Conservation (phyloP, 495 filamentous ascomycete genomes). For the Xylona heveae region DNA sequence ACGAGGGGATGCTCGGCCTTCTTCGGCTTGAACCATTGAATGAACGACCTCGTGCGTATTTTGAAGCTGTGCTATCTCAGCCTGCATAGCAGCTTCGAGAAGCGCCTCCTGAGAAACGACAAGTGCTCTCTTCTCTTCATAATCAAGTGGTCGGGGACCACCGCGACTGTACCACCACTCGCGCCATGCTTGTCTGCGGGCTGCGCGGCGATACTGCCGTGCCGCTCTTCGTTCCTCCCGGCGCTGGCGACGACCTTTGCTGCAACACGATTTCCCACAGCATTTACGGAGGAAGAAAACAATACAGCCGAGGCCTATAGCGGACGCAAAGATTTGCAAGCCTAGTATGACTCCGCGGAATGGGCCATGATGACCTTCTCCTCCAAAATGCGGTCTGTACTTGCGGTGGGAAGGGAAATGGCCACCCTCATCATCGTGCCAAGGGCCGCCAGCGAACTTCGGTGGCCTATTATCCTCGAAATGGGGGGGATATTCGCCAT, state of each 20-base stretch:
- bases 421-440: not conserved
- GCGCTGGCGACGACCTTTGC: not conserved
- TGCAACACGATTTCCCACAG: not conserved
- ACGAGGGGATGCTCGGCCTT: constrained; percentile 4
- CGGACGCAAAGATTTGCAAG: not conserved
- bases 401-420: not conserved
- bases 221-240: constrained; percentile 15
- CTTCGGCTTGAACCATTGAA: constrained; percentile 8
- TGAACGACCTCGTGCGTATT: constrained; percentile 13
- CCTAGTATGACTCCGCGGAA: not conserved
- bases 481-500: too few species aligned
- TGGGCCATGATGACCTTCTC: not conserved
- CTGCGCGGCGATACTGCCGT: constrained; percentile 13
- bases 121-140: constrained; percentile 19
- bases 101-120: constrained; percentile 17
- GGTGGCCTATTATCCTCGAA: too few species aligned
- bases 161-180: constrained; percentile 11
- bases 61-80: constrained; percentile 16
- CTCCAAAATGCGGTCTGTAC: not conserved
- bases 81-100: constrained; percentile 20
- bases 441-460: too few species aligned
- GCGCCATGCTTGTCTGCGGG: constrained; percentile 12
- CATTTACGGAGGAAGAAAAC: not conserved
- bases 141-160: constrained; percentile 12
- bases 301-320: not conserved